Percentiles rank a stretch among this genome's conserved stretches.
These are phyloP conservation scores for Fraxinus angustifolia DNA, from an alignment of 305 asterid species.

Conservation along the genomic window DNA sequence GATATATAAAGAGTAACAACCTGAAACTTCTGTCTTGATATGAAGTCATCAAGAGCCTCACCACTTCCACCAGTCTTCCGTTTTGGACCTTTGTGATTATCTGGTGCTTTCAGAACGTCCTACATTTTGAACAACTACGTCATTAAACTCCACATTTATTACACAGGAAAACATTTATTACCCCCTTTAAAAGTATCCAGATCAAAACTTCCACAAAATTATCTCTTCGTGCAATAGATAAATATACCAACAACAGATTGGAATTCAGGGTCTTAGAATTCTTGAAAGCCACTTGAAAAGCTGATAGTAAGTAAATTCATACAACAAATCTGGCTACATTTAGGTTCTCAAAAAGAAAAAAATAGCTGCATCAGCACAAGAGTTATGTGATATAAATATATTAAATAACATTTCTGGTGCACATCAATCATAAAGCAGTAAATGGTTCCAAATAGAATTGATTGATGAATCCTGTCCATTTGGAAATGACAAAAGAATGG, in stretches of 20 bases:
- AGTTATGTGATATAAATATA: neutral
- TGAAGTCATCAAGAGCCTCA: conserved; percentile 24
- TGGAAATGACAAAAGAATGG: neutral
- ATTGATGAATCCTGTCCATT: neutral
- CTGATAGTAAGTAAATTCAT: conserved; percentile 3
- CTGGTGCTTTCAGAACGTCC: conserved; percentile 31
- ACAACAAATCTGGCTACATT: neutral
- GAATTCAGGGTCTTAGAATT: neutral
- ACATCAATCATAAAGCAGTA: neutral
- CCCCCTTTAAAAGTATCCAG: conserved; percentile 9
- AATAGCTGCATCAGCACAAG: neutral
- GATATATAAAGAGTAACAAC: conserved; percentile 23
- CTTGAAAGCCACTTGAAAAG: neutral
- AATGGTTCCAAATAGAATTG: neutral
- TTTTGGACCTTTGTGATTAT: conserved; percentile 12
- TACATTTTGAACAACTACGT: conserved; percentile 17
- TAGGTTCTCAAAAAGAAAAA: neutral
- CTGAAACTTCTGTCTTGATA: conserved; percentile 50
- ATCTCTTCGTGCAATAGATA: neutral
- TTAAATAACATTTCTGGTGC: neutral
- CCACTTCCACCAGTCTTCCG: conserved; percentile 1
- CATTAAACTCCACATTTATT: conserved; percentile 4
- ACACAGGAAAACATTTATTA: neutral
- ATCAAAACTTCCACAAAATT: conserved; percentile 13
- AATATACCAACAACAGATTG: neutral